Percentiles rank a stretch among this genome's conserved stretches.
phyloP scores from a whole-genome alignment of 1,284 basidiomycete genomes.

The Heterobasidion occidentale region DNA sequence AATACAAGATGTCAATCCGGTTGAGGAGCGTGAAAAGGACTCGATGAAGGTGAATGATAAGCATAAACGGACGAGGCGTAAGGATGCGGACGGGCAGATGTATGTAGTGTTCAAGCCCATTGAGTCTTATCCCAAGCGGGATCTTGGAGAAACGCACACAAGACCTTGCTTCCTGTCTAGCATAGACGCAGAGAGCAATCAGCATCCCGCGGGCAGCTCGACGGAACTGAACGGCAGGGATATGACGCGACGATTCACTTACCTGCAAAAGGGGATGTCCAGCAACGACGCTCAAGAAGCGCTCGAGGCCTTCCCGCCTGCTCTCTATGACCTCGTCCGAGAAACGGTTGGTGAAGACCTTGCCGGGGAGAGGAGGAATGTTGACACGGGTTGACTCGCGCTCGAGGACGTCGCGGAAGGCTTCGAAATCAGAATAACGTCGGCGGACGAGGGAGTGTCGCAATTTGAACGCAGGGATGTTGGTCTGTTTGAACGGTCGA shows the following conservation, averaged over 20 bases:
- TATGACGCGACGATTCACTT: conserved; percentile 15
- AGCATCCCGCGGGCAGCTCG: not conserved
- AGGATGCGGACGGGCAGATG: no score
- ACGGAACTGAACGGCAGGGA: not conserved
- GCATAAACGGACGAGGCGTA: no score
- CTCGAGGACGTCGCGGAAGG: conserved; percentile 97
- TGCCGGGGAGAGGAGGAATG: conserved; percentile 94
- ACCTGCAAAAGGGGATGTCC: conserved; percentile 96
- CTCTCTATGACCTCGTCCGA: conserved; percentile 96
- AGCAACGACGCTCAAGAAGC: conserved; percentile 94
- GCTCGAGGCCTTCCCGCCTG: conserved; percentile 87
- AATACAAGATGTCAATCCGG: no score
- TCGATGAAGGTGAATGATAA: no score
- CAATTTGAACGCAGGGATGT: conserved; percentile 98
- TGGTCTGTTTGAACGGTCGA: conserved; percentile 57
- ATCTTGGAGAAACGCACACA: conserved; percentile 95
- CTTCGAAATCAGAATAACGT: conserved; percentile 98
- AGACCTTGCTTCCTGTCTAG: conserved; percentile 94
- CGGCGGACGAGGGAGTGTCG: conserved; percentile 91
- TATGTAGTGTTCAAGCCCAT: conserved; percentile 30
- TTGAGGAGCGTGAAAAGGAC: no score
- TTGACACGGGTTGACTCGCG: conserved; percentile 95
- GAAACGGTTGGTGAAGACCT: conserved; percentile 94
- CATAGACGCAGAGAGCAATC: not conserved
- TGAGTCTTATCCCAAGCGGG: conserved; percentile 77